These are phyloP conservation scores for Hypomontagnella monticulosa DNA, from an alignment of 495 filamentous ascomycete species.

Conservation along the genomic window DNA sequence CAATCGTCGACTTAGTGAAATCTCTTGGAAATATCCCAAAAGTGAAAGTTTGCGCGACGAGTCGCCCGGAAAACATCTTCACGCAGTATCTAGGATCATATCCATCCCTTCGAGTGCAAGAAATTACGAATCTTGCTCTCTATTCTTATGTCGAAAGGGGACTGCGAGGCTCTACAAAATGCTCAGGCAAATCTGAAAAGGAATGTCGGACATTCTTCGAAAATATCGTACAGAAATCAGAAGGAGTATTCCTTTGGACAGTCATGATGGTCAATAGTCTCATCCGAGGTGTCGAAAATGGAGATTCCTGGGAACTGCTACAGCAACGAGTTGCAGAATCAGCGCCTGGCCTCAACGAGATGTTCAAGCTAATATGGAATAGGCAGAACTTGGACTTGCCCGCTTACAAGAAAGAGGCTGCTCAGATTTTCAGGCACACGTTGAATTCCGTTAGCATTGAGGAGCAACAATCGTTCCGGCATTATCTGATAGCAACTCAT, in stretches of 20 bases:
- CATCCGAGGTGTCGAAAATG: conserved; percentile 2
- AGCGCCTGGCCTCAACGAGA: neutral
- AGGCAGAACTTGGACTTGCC: conserved; percentile 8
- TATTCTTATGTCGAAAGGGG: neutral
- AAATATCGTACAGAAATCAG: conserved; percentile 3
- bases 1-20: neutral
- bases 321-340: conserved; percentile 9
- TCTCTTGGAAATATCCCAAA: neutral
- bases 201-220: neutral
- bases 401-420: conserved; percentile 10
- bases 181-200: neutral
- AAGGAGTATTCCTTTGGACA: conserved; percentile 26
- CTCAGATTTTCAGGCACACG: neutral
- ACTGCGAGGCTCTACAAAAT: neutral
- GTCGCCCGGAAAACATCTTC: conserved; percentile 10
- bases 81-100: neutral
- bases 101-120: conserved; percentile 8
- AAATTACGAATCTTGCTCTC: neutral
- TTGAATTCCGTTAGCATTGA: neutral
- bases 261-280: conserved; percentile 7
- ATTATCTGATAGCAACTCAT: neutral
- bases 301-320: neutral
- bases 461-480: neutral
- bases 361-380: conserved; percentile 23
- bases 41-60: conserved; percentile 5